Evolutionary conservation across 2,329 filamentous ascomycete genomes (phyloP).

Genomic region (Whalleya microplaca): DNA sequence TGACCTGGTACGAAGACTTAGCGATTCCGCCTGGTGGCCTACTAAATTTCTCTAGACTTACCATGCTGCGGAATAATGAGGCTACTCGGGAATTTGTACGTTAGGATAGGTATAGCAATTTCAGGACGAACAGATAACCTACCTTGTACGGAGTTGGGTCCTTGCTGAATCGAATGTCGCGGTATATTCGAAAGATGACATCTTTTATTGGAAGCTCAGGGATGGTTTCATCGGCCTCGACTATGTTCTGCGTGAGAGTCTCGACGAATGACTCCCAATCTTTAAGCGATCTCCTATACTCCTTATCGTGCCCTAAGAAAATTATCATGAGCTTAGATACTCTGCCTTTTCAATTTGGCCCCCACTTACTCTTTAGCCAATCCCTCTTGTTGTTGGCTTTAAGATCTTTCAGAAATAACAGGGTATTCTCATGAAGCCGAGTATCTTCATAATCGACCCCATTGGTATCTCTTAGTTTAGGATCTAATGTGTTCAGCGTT

Average conservation of each 20-base stretch:
- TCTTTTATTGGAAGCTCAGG: constrained; percentile 87
- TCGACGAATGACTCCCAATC: constrained; percentile 84
- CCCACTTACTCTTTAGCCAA: constrained; percentile 60
- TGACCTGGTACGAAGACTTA: constrained; percentile 54
- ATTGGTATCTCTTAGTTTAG: constrained; percentile 45
- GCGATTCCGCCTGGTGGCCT: constrained; percentile 24
- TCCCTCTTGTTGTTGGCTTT: constrained; percentile 61
- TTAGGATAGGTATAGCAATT: constrained; percentile 24
- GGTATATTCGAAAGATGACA: constrained; percentile 83
- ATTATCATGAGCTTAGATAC: constrained; percentile 12
- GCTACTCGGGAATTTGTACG: constrained; percentile 46
- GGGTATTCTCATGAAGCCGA: constrained; percentile 59
- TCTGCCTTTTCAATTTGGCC: background rate
- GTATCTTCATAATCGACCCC: constrained; percentile 55
- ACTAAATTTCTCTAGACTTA: constrained; percentile 34
- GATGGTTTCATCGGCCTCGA: constrained; percentile 76
- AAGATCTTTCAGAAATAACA: constrained; percentile 61
- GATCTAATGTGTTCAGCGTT: constrained; percentile 26
- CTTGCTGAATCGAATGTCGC: constrained; percentile 82
- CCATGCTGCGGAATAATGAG: constrained; percentile 85
- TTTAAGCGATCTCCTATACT: constrained; percentile 76
- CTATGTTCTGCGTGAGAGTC: constrained; percentile 69
- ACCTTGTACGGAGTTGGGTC: constrained; percentile 90
- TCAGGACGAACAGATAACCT: constrained; percentile 29
- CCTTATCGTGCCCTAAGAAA: constrained; percentile 70